These are phyloP conservation scores for Trichocomaceae sp. DNA, from an alignment of 2,329 filamentous ascomycete genomes.

Conservation along the genomic window DNA sequence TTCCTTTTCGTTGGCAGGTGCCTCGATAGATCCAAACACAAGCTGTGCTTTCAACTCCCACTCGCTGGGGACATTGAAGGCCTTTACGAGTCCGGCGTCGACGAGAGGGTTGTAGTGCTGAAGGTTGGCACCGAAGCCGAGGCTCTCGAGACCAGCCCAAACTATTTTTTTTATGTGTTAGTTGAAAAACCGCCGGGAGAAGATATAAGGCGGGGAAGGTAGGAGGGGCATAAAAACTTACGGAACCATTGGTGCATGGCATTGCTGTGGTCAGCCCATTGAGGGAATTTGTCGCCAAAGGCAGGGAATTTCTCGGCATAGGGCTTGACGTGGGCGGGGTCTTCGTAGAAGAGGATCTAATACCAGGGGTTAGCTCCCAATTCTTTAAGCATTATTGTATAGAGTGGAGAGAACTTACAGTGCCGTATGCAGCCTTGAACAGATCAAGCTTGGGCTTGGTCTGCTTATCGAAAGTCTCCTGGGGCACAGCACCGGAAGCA, in stretches of 20 bases:
- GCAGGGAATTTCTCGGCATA: constrained; percentile 63
- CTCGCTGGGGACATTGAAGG: constrained; percentile 63
- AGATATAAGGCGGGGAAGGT: too few species aligned
- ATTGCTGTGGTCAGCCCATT: constrained; percentile 68
- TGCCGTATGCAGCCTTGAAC: constrained; percentile 69
- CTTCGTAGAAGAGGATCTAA: constrained; percentile 77
- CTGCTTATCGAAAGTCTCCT: constrained; percentile 51
- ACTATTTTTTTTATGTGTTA: constrained; percentile 32
- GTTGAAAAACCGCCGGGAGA: background rate
- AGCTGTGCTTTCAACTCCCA: constrained; percentile 80
- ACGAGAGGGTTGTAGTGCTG: constrained; percentile 92
- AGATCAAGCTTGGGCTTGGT: constrained; percentile 44
- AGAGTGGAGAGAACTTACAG: constrained; percentile 47
- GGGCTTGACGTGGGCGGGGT: constrained; percentile 58
- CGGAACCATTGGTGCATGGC: constrained; percentile 73
- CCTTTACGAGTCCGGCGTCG: constrained; percentile 60
- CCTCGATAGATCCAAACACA: constrained; percentile 64
- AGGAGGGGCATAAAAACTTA: constrained; percentile 20
- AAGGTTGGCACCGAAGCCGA: constrained; percentile 79
- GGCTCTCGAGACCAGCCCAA: constrained; percentile 76
- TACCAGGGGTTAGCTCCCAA: background rate
- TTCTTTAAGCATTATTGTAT: background rate
- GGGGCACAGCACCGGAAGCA: constrained; percentile 41
- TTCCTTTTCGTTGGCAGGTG: constrained; percentile 55
- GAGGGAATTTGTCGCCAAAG: constrained; percentile 73